Conservation (phyloP, 2,329 filamentous ascomycete genomes). For the Ophiosphaerella herpotricha region DNA sequence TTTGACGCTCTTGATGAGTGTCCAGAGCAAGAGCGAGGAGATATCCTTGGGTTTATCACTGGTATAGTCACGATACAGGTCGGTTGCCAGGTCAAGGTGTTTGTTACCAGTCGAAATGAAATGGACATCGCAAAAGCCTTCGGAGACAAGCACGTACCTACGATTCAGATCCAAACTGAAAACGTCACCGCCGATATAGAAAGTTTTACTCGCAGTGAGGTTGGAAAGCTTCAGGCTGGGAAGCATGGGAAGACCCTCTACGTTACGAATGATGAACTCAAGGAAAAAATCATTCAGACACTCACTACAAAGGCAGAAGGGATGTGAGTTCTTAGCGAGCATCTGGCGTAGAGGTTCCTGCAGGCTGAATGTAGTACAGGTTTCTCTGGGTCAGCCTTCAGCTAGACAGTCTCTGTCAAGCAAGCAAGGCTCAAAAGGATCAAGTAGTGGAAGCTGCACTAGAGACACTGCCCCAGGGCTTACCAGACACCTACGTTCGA, state of each 20-base stretch:
- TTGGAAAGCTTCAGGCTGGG: conserved; percentile 16
- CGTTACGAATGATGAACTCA: conserved; percentile 12
- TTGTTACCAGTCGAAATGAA: conserved; percentile 24
- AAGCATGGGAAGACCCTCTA: conserved; percentile 21
- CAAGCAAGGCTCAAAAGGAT: conserved; percentile 16
- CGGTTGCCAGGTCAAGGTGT: conserved; percentile 17
- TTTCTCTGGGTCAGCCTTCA: conserved; percentile 29
- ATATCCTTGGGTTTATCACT: conserved; percentile 10
- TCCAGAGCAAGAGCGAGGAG: conserved; percentile 11
- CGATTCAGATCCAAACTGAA: conserved; percentile 18
- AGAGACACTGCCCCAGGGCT: conserved; percentile 11
- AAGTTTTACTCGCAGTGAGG: conserved; percentile 11
- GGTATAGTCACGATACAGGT: conserved; percentile 7
- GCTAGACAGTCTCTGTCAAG: conserved; percentile 19
- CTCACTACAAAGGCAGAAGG: conserved; percentile 22
- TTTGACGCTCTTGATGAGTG: conserved; percentile 21
- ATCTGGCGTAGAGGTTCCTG: neutral
- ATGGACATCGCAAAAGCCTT: conserved; percentile 26
- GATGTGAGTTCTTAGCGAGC: conserved; percentile 18
- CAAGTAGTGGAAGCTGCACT: conserved; percentile 16
- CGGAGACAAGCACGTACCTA: conserved; percentile 15
- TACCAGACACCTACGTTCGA: conserved; percentile 21
- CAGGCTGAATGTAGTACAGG: conserved; percentile 12
- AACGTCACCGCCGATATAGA: conserved; percentile 22
- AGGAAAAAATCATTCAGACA: conserved; percentile 16